These are phyloP conservation scores for Metschnikowia arizonensis DNA, from an alignment of 805 yeast genomes.

Conservation along the genomic window DNA sequence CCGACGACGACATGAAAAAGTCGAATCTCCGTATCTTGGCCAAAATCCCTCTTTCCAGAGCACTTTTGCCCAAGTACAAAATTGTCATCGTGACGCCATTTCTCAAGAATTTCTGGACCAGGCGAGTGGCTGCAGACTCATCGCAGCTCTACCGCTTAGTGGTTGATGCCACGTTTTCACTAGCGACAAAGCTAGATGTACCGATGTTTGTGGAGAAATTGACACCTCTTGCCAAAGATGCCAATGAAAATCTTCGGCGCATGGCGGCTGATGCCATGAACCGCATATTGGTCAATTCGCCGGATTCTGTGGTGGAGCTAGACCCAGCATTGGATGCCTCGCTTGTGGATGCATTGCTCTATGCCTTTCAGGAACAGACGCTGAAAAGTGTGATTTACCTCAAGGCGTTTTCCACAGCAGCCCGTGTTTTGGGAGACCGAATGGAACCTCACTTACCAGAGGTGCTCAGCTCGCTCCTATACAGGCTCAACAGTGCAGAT, in stretches of 20 bases:
- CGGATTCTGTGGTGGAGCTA: slow-evolving; percentile 45
- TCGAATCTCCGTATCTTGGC: slow-evolving; percentile 66
- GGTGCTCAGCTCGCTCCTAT: slow-evolving; percentile 66
- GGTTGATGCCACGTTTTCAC: slow-evolving; percentile 62
- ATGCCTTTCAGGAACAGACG: slow-evolving; percentile 77
- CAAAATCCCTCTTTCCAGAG: slow-evolving; percentile 59
- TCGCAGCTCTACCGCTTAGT: slow-evolving; percentile 53
- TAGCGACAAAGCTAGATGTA: slow-evolving; percentile 68
- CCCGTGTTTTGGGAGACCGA: slow-evolving; percentile 58
- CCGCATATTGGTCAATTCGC: slow-evolving; percentile 43
- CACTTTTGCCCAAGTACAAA: slow-evolving; percentile 45
- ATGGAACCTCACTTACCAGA: slow-evolving; percentile 69
- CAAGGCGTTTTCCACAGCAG: slow-evolving; percentile 59
- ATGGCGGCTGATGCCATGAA: slow-evolving; percentile 75
- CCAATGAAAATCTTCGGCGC: slow-evolving; percentile 70
- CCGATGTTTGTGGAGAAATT: slow-evolving; percentile 55
- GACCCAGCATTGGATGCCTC: slow-evolving; percentile 58
- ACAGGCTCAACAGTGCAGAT: slow-evolving; percentile 65
- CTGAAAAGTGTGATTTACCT: slow-evolving; percentile 51
- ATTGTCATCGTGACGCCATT: slow-evolving; percentile 55
- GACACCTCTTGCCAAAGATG: slow-evolving; percentile 65
- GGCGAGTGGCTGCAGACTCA: slow-evolving; percentile 70
- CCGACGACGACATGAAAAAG: slow-evolving; percentile 83
- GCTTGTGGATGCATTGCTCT: slow-evolving; percentile 74
- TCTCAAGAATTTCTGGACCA: slow-evolving; percentile 72